Base-by-base conservation (phyloP, 768 basidiomycete species). In the Artomyces pyxidatus region DNA sequence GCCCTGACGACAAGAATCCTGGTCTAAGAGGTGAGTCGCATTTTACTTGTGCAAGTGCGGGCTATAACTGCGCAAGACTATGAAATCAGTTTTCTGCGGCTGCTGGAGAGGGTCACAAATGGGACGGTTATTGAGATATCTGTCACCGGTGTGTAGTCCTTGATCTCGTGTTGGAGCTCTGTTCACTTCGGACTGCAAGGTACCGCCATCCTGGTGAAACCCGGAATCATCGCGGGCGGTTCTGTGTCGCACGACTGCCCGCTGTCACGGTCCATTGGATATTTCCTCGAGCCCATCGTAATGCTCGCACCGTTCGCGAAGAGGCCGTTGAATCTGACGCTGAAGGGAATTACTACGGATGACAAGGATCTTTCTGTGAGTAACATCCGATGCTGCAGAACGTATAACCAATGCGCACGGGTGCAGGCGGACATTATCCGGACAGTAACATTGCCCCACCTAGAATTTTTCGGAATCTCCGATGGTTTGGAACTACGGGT, bases 91-190 rank as follows among this genome's bases (percentile, higher is more conserved):
- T 73, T 97, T 22, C 66, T 99, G 37, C 74, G 95, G 40, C 68
- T 98, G 14, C 59, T 97, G 28, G 94, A 97, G 63, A 91, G 89
- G 58, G 71, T 88, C 3, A 94, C 92, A 3, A 97, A 98, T 73
- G 96, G 95, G 2, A 89, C 89, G 5, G 69, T 89, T 25, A 87
- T 98, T 52, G 96, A 98, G 64, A 98, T 99, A 45, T 95, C 92
- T 2, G 85, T 94, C 6, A 98, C 96, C 19, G 95, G 93, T 86
- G 55, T 47, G 78, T 56, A 9, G 6, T 32, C 1, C 23, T 14
- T 8, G 6, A 16, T 21, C 27, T 14, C 43, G 42, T 41, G n/a
- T 27, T 46, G 17, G 37, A 35, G 32, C 17, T 22, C 21, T 35
- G 7, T 37, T 44, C 48, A 45, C 9, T 37, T 45, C 7, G 21